phyloP scores from a whole-genome alignment of 1,284 basidiomycete species.

The Naganishia liquefaciens region DNA sequence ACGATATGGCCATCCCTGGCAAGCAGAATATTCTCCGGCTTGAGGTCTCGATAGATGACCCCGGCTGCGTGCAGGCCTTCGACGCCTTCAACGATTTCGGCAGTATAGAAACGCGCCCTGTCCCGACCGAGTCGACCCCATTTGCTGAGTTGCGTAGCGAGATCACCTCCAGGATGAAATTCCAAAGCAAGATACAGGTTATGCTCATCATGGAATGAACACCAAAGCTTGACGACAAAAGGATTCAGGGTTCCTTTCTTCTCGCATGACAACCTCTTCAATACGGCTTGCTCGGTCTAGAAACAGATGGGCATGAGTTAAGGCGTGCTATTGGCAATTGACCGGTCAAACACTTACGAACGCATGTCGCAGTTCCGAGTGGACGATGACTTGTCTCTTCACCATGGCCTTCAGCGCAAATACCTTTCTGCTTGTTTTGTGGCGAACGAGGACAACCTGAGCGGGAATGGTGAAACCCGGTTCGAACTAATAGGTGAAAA shows the following conservation, averaged over 20 bases:
- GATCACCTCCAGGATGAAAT: slow-evolving; percentile 69
- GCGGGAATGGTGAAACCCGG: slow-evolving; percentile 10
- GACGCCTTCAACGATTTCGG: slow-evolving; percentile 92
- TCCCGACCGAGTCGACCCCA: slow-evolving; percentile 90
- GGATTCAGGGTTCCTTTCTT: slow-evolving; percentile 71
- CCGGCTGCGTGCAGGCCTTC: slow-evolving; percentile 68
- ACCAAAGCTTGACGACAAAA: slow-evolving; percentile 91
- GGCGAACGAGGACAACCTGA: slow-evolving; percentile 75
- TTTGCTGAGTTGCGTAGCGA: slow-evolving; percentile 91
- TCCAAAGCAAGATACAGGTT: slow-evolving; percentile 67
- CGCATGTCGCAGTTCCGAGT: slow-evolving; percentile 93
- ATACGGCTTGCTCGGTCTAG: slow-evolving; percentile 81
- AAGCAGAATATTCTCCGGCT: slow-evolving; percentile 85
- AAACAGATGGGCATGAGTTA: neutral
- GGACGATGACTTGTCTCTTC: slow-evolving; percentile 90
- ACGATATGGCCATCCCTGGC: slow-evolving; percentile 91
- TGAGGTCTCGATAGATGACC: slow-evolving; percentile 56
- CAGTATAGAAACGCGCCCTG: slow-evolving; percentile 90
- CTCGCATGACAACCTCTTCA: slow-evolving; percentile 76
- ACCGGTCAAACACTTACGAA: slow-evolving; percentile 50
- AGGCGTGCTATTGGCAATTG: too few species aligned
- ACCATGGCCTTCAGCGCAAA: slow-evolving; percentile 96
- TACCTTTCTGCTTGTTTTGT: slow-evolving; percentile 68
- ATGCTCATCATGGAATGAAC: slow-evolving; percentile 94
- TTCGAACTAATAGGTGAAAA: neutral